phyloP scores from a whole-genome alignment of 2,329 filamentous ascomycete genomes.

The Sclerotinia trifoliorum region DNA sequence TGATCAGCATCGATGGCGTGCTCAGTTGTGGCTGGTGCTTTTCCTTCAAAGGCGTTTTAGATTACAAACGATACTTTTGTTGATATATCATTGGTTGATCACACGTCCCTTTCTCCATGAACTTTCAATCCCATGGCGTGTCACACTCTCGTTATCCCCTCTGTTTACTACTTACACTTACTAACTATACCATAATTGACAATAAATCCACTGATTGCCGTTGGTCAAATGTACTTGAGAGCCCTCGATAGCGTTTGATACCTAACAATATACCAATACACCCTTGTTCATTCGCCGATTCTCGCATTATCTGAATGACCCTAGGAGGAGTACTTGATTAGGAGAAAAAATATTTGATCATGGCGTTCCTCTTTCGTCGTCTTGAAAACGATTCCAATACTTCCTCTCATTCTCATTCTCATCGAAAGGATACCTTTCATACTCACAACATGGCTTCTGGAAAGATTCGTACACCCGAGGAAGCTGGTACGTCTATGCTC shows the following conservation, averaged over 20 bases:
- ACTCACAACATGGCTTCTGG: slow-evolving; percentile 45
- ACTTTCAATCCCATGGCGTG: neutral
- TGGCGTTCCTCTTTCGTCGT: slow-evolving; percentile 38
- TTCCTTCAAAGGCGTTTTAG: slow-evolving; percentile 20
- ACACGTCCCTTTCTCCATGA: slow-evolving; percentile 13
- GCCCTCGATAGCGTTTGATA: slow-evolving; percentile 22
- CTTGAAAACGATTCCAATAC: slow-evolving; percentile 29
- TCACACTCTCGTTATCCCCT: slow-evolving; percentile 18
- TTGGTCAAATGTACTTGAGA: slow-evolving; percentile 13
- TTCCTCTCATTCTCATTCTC: slow-evolving; percentile 35
- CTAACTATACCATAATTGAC: slow-evolving; percentile 18
- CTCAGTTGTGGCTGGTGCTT: slow-evolving; percentile 21
- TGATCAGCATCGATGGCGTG: slow-evolving; percentile 22
- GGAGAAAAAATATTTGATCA: slow-evolving; percentile 23
- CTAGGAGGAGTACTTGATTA: slow-evolving; percentile 16
- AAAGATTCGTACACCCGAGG: slow-evolving; percentile 58
- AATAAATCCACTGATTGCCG: slow-evolving; percentile 8
- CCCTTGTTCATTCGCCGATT: slow-evolving; percentile 23
- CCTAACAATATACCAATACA: slow-evolving; percentile 21
- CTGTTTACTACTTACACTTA: slow-evolving; percentile 21
- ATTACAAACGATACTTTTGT: slow-evolving; percentile 22
- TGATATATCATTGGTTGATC: slow-evolving; percentile 2
- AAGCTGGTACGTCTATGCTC: slow-evolving; percentile 56
- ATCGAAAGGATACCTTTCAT: slow-evolving; percentile 29
- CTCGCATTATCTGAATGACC: slow-evolving; percentile 18